Conservation (phyloP, 495 filamentous ascomycete species). For the Penicillium crystallinum region DNA sequence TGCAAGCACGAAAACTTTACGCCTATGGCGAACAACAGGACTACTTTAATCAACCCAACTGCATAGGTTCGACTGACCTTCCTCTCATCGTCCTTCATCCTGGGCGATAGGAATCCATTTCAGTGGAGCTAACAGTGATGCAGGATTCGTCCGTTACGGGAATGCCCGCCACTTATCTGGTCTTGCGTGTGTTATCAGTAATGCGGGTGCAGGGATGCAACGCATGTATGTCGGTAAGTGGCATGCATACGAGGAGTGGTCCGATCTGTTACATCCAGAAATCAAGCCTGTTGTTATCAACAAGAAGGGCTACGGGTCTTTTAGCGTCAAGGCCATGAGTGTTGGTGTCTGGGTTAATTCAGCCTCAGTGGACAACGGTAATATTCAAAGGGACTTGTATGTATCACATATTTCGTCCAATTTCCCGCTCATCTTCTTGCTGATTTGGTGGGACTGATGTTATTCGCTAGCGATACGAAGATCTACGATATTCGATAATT, state of each 20-base stretch:
- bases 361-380: constrained; percentile 47
- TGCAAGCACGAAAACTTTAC: constrained; percentile 61
- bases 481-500: constrained; percentile 7
- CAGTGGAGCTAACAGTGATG: constrained; percentile 4
- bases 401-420: constrained; percentile 4
- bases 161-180: constrained; percentile 46
- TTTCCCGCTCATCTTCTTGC: not conserved
- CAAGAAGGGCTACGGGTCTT: constrained; percentile 50
- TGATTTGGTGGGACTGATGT: not conserved
- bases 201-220: constrained; percentile 42
- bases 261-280: constrained; percentile 53
- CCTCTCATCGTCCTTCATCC: not conserved
- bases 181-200: constrained; percentile 57
- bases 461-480: constrained; percentile 6
- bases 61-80: constrained; percentile 46
- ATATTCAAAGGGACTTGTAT: constrained; percentile 33
- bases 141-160: constrained; percentile 58
- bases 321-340: constrained; percentile 48
- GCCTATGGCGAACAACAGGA: constrained; percentile 63
- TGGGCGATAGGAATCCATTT: not conserved
- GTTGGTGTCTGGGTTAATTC: constrained; percentile 59
- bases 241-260: constrained; percentile 56
- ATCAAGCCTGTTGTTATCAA: constrained; percentile 45
- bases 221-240: constrained; percentile 57
- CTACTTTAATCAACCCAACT: constrained; percentile 62